Percentiles rank a stretch among this genome's conserved stretches.
Conservation (phyloP, 192 early-diverging fungal species). For the Umbelopsis isabellina region DNA sequence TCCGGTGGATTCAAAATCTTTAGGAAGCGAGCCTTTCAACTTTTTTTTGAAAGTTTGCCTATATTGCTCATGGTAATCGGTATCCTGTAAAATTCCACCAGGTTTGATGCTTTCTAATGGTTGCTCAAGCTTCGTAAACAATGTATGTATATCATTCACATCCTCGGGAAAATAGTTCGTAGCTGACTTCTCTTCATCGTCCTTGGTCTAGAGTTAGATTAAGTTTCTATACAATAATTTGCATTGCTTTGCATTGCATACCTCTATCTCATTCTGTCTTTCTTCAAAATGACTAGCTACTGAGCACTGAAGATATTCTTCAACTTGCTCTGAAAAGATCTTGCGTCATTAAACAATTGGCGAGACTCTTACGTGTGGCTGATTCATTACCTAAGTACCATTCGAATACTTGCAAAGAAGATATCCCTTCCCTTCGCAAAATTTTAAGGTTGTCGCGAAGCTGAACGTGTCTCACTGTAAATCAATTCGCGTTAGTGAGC, state of each 20-base stretch:
- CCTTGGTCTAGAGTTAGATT: neutral
- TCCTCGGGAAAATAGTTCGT: neutral
- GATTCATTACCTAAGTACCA: neutral
- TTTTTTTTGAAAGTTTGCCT: neutral
- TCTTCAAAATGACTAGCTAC: neutral
- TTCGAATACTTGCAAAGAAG: constrained; percentile 3
- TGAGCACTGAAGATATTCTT: neutral
- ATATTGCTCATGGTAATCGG: neutral
- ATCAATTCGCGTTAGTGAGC: no score
- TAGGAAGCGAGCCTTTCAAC: neutral
- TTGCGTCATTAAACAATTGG: neutral
- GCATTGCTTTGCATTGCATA: neutral
- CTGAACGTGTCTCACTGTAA: constrained; percentile 12
- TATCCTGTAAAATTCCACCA: neutral
- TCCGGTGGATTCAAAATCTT: neutral
- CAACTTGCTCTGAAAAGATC: neutral
- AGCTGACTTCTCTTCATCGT: neutral
- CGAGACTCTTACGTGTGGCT: neutral
- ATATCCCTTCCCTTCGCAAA: constrained; percentile 16
- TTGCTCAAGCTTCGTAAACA: constrained; percentile 12
- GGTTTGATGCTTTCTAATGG: constrained; percentile 11
- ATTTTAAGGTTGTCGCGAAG: constrained; percentile 17
- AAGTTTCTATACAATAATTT: no score
- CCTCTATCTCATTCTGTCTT: neutral
- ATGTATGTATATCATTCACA: neutral